Base-by-base conservation (phyloP, 305 asterid species). In the Fraxinus albicans region DNA sequence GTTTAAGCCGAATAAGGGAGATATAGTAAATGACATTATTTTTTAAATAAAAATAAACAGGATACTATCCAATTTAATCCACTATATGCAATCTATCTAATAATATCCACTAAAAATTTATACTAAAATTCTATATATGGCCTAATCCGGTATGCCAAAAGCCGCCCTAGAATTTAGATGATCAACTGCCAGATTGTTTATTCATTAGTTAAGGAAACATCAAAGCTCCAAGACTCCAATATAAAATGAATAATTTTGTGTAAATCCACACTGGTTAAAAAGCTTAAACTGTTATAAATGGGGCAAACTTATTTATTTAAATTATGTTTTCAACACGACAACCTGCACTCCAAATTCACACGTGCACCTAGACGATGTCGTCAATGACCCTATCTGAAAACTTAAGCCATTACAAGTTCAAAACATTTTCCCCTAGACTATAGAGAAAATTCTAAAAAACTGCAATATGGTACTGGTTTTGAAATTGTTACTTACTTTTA, bases 401-500 rank as follows among this genome's bases (percentile, higher is more conserved):
- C 3, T 55, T 6, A n/a, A 55, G 65, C 65, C 25, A 47, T 53
- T 53, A 47, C 63, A 17, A 53, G 63, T 53, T 53, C 23, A 53
- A 15, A 53, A 53, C 63, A 17, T 17, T 53, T 15, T 17, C 63
- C 23, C 1, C 50, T 42, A 53, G 63, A 17, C 31, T 21, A 60
- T 8, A n/a, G 13, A 65, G 35, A 65, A 65, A 65, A 65, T 8
- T 65, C 73, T 9, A 10, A 65, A 65, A 65, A 23, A 8, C 73
- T 29, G 69, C n/a, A 70, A 8, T 15, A 29, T 17, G 33, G 19
- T 67, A 8, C 27, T 50, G 34, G 23, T 8, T 44, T 9, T 21
- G 13, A 63, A 75, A 76, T 1, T 36, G 35, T 33, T 69, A 70
- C 8, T 63, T 53, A 95, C 98, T 92, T 95, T 95, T 73, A 95